Percentiles rank a stretch among this genome's conserved stretches.
Conservation (phyloP, 495 filamentous ascomycete species). For the Penicillium angulare region DNA sequence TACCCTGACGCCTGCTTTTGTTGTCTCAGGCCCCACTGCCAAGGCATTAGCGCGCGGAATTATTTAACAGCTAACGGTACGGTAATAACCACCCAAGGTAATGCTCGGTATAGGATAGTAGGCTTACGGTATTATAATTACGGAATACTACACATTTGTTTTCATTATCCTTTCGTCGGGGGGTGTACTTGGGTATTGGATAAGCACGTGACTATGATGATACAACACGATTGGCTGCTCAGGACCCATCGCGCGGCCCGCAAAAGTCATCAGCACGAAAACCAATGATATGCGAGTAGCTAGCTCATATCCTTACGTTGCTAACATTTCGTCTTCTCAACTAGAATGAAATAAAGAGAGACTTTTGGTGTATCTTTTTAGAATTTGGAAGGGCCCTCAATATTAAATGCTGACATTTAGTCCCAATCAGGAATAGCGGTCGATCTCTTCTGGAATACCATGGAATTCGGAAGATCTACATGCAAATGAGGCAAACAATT, state of each 20-base stretch:
- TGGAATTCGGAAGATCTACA: slow-evolving; percentile 5
- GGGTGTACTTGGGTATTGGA: too few species aligned
- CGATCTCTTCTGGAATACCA: slow-evolving; percentile 7
- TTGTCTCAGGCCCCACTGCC: too few species aligned
- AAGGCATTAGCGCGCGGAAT: too few species aligned
- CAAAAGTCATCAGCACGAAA: background rate
- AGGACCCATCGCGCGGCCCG: slow-evolving; percentile 2
- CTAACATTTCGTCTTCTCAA: background rate
- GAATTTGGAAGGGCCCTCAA: slow-evolving; percentile 5
- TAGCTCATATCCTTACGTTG: too few species aligned
- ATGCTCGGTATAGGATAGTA: too few species aligned
- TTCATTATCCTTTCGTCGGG: too few species aligned
- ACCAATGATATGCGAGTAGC: too few species aligned
- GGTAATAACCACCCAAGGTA: background rate
- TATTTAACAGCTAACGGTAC: background rate
- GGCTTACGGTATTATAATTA: too few species aligned
- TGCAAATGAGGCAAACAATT: slow-evolving; percentile 7
- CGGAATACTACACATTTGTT: too few species aligned
- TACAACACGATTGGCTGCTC: background rate
- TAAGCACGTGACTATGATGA: background rate
- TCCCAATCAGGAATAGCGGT: slow-evolving; percentile 5
- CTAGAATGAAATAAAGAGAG: background rate
- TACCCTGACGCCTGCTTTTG: background rate
- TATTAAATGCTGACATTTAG: slow-evolving; percentile 1
- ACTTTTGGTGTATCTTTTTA: background rate